Evolutionary conservation across 345 rosid species (phyloP).

Genomic region (Aethionema arabicum): DNA sequence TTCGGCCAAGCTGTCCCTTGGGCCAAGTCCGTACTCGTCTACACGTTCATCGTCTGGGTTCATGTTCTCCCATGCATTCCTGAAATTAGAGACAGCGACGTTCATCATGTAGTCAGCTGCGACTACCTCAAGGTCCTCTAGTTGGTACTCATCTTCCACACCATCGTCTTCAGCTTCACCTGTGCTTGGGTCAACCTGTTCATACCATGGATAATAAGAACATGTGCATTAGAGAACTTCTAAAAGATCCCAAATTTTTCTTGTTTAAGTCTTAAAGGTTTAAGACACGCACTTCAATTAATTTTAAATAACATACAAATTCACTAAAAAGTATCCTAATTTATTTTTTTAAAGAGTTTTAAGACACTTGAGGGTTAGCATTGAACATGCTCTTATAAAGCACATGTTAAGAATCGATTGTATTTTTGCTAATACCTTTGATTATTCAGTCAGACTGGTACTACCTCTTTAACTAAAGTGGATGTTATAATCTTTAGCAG

Average conservation of each 20-base stretch:
- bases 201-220: neutral
- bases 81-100: conserved; percentile 87
- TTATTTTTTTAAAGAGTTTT: no score
- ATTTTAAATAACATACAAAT: no score
- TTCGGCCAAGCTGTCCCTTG: conserved; percentile 82
- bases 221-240: neutral
- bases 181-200: conserved; percentile 83
- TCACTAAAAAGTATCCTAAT: no score
- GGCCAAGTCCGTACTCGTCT: conserved; percentile 97
- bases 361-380: no score
- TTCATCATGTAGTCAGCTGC: conserved; percentile 88
- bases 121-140: conserved; percentile 94
- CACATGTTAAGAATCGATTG: no score
- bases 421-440: no score
- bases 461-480: no score
- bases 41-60: conserved; percentile 71
- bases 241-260: neutral
- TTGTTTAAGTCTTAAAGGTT: conserved; percentile 3
- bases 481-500: no score
- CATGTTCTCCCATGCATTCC: conserved; percentile 96
- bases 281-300: no score
- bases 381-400: no score
- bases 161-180: conserved; percentile 97
- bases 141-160: conserved; percentile 95
- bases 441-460: no score